Evolutionary conservation across 495 filamentous ascomycete genomes (phyloP).

Genomic region (Pseudotulostoma volvatum): DNA sequence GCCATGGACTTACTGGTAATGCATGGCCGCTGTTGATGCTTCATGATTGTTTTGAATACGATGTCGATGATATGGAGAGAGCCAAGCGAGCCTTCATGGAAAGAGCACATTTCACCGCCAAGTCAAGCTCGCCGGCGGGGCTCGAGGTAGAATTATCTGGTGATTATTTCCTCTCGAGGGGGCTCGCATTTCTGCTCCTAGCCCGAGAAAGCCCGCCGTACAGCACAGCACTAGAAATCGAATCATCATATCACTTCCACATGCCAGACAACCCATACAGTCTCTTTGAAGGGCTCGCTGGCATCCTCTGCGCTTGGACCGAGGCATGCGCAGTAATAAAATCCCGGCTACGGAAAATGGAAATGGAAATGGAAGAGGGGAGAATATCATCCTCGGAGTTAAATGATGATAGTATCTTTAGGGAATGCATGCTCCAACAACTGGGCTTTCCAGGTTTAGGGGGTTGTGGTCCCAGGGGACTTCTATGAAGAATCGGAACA

Average conservation of each 20-base stretch:
- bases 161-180: constrained; percentile 28
- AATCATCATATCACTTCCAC: constrained; percentile 19
- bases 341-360: constrained; percentile 19
- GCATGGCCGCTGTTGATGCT: constrained; percentile 24
- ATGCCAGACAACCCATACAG: constrained; percentile 29
- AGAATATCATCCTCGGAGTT: no score
- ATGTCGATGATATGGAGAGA: constrained; percentile 7
- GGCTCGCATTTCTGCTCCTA: constrained; percentile 25
- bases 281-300: constrained; percentile 30
- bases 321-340: constrained; percentile 25
- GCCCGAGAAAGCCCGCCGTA: constrained; percentile 26
- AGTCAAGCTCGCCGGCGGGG: neutral
- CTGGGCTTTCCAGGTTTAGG: constrained; percentile 20
- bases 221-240: constrained; percentile 6
- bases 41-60: constrained; percentile 21
- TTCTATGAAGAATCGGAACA: constrained; percentile 10
- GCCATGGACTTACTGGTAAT: constrained; percentile 33
- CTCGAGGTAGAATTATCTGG: constrained; percentile 8
- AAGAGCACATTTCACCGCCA: neutral
- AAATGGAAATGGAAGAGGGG: constrained; percentile 11
- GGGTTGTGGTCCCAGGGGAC: constrained; percentile 15
- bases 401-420: constrained; percentile 7
- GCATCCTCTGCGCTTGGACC: constrained; percentile 31
- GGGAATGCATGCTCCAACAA: constrained; percentile 8
- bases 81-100: constrained; percentile 8